phyloP scores from a whole-genome alignment of 768 basidiomycete species.

The Lactifluus subvellereus region DNA sequence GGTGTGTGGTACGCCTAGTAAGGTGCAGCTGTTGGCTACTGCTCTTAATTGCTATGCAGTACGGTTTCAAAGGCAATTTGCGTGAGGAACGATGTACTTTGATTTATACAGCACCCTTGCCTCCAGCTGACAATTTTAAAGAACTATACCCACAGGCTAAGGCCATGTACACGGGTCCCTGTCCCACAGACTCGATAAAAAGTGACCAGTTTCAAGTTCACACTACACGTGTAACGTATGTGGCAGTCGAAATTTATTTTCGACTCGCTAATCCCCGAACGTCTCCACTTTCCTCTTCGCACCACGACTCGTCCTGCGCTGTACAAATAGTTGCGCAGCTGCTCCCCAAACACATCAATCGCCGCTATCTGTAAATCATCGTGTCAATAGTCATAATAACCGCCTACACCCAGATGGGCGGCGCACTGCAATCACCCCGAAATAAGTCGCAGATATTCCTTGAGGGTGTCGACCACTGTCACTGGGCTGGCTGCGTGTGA shows the following conservation, averaged over 20 bases:
- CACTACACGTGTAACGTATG: not conserved
- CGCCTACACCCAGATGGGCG: not conserved
- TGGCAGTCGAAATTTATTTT: constrained; percentile 7
- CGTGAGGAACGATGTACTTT: not conserved
- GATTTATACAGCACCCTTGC: not conserved
- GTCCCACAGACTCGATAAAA: not conserved
- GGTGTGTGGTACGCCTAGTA: not conserved
- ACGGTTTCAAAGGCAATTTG: not conserved
- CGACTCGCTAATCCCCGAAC: not conserved
- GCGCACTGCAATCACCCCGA: not conserved
- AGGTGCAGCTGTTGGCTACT: not conserved
- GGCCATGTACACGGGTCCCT: not conserved
- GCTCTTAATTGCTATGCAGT: not conserved
- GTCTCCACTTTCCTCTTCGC: not conserved
- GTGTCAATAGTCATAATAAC: not conserved
- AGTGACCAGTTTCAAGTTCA: not conserved
- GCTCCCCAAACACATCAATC: not conserved
- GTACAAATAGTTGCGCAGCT: not conserved
- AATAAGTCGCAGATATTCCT: constrained; percentile 3
- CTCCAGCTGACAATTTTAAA: not conserved
- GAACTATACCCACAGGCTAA: not conserved
- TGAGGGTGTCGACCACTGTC: not conserved
- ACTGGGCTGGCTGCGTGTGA: not conserved
- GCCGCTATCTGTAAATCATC: not conserved
- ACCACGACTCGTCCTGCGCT: not conserved